These are phyloP conservation scores for Penicillium maclennaniae DNA, from an alignment of 495 filamentous ascomycete species.

Conservation along the genomic window DNA sequence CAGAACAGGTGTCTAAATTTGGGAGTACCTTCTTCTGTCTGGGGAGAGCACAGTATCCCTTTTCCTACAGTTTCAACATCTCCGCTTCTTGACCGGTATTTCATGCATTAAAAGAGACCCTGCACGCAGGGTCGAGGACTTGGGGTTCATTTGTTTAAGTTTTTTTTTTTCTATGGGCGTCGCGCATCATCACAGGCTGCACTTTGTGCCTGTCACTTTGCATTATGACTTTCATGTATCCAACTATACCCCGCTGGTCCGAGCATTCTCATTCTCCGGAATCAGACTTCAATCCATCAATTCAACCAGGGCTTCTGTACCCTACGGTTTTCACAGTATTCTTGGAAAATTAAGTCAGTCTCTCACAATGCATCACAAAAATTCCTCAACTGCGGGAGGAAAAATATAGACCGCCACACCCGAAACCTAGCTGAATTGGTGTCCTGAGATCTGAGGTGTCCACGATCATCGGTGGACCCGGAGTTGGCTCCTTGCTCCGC, in stretches of 20 bases:
- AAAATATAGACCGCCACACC: not conserved
- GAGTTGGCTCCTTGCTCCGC: conserved; percentile 33
- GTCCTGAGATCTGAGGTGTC: conserved; percentile 16
- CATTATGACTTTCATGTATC: conserved; percentile 28
- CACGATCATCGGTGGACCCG: conserved; percentile 8
- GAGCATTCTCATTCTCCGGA: conserved; percentile 1
- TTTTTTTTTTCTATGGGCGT: conserved; percentile 1
- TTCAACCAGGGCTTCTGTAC: conserved; percentile 1
- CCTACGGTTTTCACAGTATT: not conserved
- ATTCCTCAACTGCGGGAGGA: not conserved
- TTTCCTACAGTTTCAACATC: not conserved
- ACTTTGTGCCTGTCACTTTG: conserved; percentile 25
- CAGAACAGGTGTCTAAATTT: conserved; percentile 3
- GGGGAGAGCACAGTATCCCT: not conserved
- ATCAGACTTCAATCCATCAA: conserved; percentile 2
- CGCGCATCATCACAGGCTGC: not conserved
- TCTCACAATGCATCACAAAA: not conserved
- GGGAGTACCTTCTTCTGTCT: not conserved
- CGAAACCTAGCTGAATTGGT: not conserved
- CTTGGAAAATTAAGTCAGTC: not conserved
- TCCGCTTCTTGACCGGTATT: conserved; percentile 23
- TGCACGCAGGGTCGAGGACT: not conserved
- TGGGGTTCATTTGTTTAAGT: conserved; percentile 2
- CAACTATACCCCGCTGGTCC: conserved; percentile 28
- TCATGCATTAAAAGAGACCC: conserved; percentile 11